Evolutionary conservation across 1,284 basidiomycete species (phyloP).

Genomic region (Sporisorium scitamineum): DNA sequence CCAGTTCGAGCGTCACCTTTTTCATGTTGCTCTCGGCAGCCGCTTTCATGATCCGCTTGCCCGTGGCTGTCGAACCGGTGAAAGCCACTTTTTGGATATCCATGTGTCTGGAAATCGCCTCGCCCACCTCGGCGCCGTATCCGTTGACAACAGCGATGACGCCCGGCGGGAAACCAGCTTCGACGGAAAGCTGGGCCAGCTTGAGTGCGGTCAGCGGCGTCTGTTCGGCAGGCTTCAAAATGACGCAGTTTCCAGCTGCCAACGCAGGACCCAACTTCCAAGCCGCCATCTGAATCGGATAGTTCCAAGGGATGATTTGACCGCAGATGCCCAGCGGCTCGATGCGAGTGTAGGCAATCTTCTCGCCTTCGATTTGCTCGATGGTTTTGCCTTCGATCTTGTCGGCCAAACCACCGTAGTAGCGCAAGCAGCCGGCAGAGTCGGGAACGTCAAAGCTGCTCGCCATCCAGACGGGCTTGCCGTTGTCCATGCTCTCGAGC

Average conservation of each 20-base stretch:
- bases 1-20: slow-evolving; percentile 81
- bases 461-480: slow-evolving; percentile 79
- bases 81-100: slow-evolving; percentile 76
- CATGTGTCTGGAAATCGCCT: slow-evolving; percentile 74
- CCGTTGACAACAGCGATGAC: slow-evolving; percentile 82
- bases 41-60: slow-evolving; percentile 78
- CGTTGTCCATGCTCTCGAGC: slow-evolving; percentile 76
- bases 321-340: slow-evolving; percentile 89
- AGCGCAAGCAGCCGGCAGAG: slow-evolving; percentile 75
- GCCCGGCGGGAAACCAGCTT: slow-evolving; percentile 82
- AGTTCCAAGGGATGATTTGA: slow-evolving; percentile 73
- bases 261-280: slow-evolving; percentile 74
- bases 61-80: slow-evolving; percentile 78
- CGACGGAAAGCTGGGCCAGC: slow-evolving; percentile 79
- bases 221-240: slow-evolving; percentile 79
- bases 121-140: slow-evolving; percentile 83
- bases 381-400: slow-evolving; percentile 82
- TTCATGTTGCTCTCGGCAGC: slow-evolving; percentile 88
- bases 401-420: slow-evolving; percentile 77
- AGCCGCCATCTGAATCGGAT: slow-evolving; percentile 72
- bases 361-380: slow-evolving; percentile 83
- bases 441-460: slow-evolving; percentile 78
- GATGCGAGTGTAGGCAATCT: slow-evolving; percentile 77
- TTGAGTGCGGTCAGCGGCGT: slow-evolving; percentile 77
- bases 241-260: slow-evolving; percentile 69